Base-by-base conservation (phyloP, 805 yeast species). In the Candida awuae region DNA sequence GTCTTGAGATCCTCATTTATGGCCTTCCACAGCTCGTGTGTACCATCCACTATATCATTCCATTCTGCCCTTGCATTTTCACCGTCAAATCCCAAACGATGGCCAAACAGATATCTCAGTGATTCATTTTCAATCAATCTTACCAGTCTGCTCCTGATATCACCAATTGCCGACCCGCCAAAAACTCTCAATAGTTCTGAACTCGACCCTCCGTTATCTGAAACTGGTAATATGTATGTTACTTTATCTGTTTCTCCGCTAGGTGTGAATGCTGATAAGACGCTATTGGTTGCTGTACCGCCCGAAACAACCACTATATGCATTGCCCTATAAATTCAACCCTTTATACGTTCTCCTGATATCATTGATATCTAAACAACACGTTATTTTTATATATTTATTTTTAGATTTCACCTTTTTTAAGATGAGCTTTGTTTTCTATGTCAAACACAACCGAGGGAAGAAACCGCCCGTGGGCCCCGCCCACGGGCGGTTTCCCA, bases 161-260 rank as follows among this genome's bases (percentile, higher is more conserved):
- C 97, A 2, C 97, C 97, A 38, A 88, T 85, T 0, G 97, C 96
- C 3, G 95, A 95, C 0, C 97, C 97, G 2, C 95, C 95, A 14
- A 88, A 67, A 2, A 86, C 84, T 12, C 96, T 62, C 6, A 87
- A 68, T 18, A 88, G 72, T 59, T 88, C 97, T 20, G 94, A 80
- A 0, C 96, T 85, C 2, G 96, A 87, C 0, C 97, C 97, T 14
- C 97, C 97, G 54, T 88, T 88, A 57, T 88, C 97, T 34, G 84
- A 77, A 13, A 88, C 75, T 0, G 97, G 97, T 26, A 88, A 61
- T 4, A 87, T 70, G 49, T 82, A 87, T 3, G 80, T 63, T 4
- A 83, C 37, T 10, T 23, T 28, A 5, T 41, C 41, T 1, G 17
- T 13, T 4, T 27, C 9, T 3, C 30, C 27, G 2, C 16, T 12